Conservation (phyloP, 208 protist species). For the Trypanosoma avium region DNA sequence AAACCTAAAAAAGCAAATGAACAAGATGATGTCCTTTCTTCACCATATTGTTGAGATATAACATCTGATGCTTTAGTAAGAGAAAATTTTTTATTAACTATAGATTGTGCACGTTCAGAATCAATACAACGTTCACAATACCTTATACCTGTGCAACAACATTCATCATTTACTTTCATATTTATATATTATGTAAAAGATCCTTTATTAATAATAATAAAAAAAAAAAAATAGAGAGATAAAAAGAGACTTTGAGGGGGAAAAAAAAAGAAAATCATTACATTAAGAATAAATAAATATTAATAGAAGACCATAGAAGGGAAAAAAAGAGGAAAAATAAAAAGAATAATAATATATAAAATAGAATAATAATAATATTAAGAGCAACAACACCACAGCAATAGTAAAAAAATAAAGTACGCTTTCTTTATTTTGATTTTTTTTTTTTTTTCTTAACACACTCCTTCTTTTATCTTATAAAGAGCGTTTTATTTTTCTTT, state of each 20-base stretch:
- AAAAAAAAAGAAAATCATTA: slow-evolving; percentile 4
- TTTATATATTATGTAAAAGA: background rate
- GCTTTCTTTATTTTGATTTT: background rate
- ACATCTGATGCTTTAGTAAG: slow-evolving; percentile 37
- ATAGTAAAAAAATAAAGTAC: background rate
- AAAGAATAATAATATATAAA: background rate
- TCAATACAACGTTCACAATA: slow-evolving; percentile 59
- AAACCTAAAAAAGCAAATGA: slow-evolving; percentile 51
- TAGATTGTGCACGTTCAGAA: slow-evolving; percentile 45
- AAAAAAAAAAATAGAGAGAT: slow-evolving; percentile 14
- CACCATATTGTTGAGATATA: slow-evolving; percentile 46
- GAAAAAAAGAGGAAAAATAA: background rate
- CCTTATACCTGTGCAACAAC: slow-evolving; percentile 73
- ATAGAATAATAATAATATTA: background rate
- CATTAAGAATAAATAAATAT: background rate
- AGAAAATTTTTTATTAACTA: slow-evolving; percentile 37
- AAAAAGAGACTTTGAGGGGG: background rate
- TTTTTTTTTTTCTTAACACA: too few relatives aligned
- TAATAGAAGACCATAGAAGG: background rate
- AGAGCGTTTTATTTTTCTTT: too few relatives aligned
- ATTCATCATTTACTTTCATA: slow-evolving; percentile 23
- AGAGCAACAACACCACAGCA: background rate
- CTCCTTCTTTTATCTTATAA: too few relatives aligned
- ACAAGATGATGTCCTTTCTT: slow-evolving; percentile 68
- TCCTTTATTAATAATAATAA: background rate